A percentile compares a stretch with the other conserved stretches of the same genome.
Conservation (phyloP, 306 rosid species). For the Vicia villosa region DNA sequence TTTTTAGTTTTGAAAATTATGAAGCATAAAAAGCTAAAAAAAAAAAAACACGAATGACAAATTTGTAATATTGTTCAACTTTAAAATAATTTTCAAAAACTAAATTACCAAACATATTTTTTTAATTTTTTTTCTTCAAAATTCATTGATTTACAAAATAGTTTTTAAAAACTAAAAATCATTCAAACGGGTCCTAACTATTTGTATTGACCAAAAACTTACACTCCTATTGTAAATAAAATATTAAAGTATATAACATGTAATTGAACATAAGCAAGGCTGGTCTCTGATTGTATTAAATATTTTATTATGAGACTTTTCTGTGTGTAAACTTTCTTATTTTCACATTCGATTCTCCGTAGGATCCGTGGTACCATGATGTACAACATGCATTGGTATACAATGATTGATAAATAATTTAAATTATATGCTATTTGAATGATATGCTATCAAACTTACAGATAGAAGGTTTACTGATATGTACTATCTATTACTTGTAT, state of each 20-base stretch:
- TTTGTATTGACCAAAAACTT: constrained; percentile 27
- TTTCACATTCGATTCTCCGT: constrained; percentile 15
- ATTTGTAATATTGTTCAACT: no score
- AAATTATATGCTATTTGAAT: background rate
- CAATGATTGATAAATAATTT: background rate
- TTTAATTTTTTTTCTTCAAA: no score
- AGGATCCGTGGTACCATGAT: constrained; percentile 41
- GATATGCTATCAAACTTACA: background rate
- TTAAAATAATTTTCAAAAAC: no score
- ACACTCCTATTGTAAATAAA: constrained; percentile 8
- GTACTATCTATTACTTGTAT: background rate
- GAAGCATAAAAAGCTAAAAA: no score
- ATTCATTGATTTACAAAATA: no score
- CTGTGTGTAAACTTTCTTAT: background rate
- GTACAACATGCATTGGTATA: background rate
- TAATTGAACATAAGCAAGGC: constrained; percentile 9
- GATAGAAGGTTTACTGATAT: background rate
- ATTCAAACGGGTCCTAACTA: no score
- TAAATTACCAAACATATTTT: no score
- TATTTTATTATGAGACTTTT: background rate
- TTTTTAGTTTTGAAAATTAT: no score
- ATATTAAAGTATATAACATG: background rate
- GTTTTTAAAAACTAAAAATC: no score
- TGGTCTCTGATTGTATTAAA: constrained; percentile 2
- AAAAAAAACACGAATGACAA: no score